Evolutionary conservation across 2,329 filamentous ascomycete genomes (phyloP), one percentile per base, ranked within the genome.

Genomic region (Ophiostoma sp.): DNA sequence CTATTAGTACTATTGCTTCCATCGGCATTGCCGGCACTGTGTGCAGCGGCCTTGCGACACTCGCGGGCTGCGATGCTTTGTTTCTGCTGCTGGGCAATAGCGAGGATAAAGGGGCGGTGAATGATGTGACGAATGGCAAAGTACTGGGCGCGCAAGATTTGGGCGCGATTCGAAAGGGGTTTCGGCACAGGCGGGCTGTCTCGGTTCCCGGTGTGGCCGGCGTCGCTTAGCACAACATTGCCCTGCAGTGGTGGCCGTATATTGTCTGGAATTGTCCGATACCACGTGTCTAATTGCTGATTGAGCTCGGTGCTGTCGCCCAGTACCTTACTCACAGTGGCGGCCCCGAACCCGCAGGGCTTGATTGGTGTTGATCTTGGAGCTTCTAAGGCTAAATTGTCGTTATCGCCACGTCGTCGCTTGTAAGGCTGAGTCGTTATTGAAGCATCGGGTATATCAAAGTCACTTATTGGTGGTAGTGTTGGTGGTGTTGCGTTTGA

Each of bases 111-210:
- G 1, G 89, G 89, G 36, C 89, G 84, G 75, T 90, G 84, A 71
- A 91, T 90, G 74, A 92, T 86, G 74, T 92, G 90, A 27, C 84
- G 83, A 0, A 87, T 89, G 69, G 89, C 89, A 75, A 90, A 92
- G 76, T 91, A 92, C 75, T 92, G 91, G 5, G 87, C 87, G 54
- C 90, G 85, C 74, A 92, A 82, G n/a, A 89, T 87, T 39, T 84
- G 82, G 52, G 90, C 87, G 71, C 91, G 89, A 4, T 10, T n/a
- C n/a, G n/a, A n/a, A n/a, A n/a, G n/a, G n/a, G n/a, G n/a, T n/a
- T n/a, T n/a, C n/a, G n/a, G n/a, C n/a, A n/a, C n/a, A n/a, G 57
- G 1, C 11, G 31, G 54, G 31, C 8, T 60, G n/a, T 44, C 15
- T 44, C 48, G 48, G 39, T 41, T 41, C 5, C 48, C 3, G 48